A percentile compares a stretch with the other conserved stretches of the same genome.
phyloP scores from a whole-genome alignment of 1,284 basidiomycete species.

The Apiotrichum brassicae region DNA sequence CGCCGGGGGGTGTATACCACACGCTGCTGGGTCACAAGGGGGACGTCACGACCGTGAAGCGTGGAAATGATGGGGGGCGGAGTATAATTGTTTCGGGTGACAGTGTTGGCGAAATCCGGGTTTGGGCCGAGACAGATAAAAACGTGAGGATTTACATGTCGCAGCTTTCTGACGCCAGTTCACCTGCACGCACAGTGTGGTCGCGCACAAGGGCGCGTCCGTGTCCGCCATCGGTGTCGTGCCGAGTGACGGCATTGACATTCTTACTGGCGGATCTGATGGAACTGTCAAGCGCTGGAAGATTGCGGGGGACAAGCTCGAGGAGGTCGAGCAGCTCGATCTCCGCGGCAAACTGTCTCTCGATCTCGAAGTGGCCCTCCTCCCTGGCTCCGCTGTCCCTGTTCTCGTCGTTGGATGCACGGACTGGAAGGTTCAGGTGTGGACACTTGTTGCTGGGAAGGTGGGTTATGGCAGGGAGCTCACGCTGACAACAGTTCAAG shows the following conservation, averaged over 20 bases:
- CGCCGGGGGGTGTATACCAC: slow-evolving; percentile 53
- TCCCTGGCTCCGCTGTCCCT: slow-evolving; percentile 61
- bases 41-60: slow-evolving; percentile 68
- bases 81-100: slow-evolving; percentile 65
- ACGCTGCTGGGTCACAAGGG: slow-evolving; percentile 70
- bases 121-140: slow-evolving; percentile 37
- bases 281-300: slow-evolving; percentile 67
- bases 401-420: slow-evolving; percentile 73
- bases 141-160: slow-evolving; percentile 8
- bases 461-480: no score
- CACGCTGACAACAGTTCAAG: slow-evolving; percentile 50
- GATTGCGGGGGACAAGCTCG: slow-evolving; percentile 8
- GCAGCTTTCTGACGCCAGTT: slow-evolving; percentile 51
- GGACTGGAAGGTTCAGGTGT: slow-evolving; percentile 68
- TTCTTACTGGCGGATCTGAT: slow-evolving; percentile 76
- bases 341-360: slow-evolving; percentile 69
- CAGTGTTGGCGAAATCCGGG: slow-evolving; percentile 55
- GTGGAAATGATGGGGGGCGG: slow-evolving; percentile 43
- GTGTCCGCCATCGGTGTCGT: slow-evolving; percentile 60
- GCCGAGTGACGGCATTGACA: slow-evolving; percentile 28
- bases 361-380: slow-evolving; percentile 56
- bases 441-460: slow-evolving; percentile 57
- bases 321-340: slow-evolving; percentile 55
- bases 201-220: slow-evolving; percentile 59
- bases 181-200: slow-evolving; percentile 47